Base-by-base conservation (phyloP, 1,284 basidiomycete genomes). In the Trametes polyzona region DNA sequence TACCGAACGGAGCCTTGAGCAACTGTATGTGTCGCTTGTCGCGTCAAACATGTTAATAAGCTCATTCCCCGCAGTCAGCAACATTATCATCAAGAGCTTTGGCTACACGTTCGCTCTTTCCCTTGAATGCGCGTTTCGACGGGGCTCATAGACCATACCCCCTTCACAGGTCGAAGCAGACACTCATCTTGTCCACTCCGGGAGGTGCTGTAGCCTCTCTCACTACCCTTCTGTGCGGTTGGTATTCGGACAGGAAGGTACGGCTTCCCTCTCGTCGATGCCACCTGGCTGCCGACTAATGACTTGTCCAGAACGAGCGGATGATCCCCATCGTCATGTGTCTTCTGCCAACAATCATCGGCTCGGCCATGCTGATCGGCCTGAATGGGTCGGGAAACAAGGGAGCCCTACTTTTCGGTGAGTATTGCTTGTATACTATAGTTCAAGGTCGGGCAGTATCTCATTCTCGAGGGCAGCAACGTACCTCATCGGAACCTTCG, bases 181-280 rank as follows among this genome's bases (percentile, higher is more conserved):
- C 86, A 0, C 70, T 88, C n/a, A 86, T 88, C 40, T 65, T 87
- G 24, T 78, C 79, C 1, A 83, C 86, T 0, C 87, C 86, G 6
- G 78, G 71, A 17, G 87, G 86, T 1, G 73, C 70, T 2, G 70
- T 88, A 39, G 78, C 74, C 4, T 73, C 82, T 0, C 50, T 73
- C 7, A 83, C 74, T 54, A 80, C 81, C 0, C 62, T 87, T 10
- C 66, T 78, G 5, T 84, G 83, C 59, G 86, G 85, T 2, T 87
- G 81, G 79, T 84, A 84, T 65, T 84, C 86, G 0, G 87, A 87
- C 65, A 81, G 74, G 65, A 84, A 81, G 78, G 83, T 81, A 49
- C 2, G 4, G 32, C 2, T 16, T 7, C 3, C 12, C 27, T 2
- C 4, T 12, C 26, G 21, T 46, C 35, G n/a, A 9, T 32, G n/a